Percentiles rank a stretch among this genome's conserved stretches.
These are phyloP conservation scores for Nicotiana benthamiana DNA, from an alignment of 257 asterid genomes.

Conservation along the genomic window DNA sequence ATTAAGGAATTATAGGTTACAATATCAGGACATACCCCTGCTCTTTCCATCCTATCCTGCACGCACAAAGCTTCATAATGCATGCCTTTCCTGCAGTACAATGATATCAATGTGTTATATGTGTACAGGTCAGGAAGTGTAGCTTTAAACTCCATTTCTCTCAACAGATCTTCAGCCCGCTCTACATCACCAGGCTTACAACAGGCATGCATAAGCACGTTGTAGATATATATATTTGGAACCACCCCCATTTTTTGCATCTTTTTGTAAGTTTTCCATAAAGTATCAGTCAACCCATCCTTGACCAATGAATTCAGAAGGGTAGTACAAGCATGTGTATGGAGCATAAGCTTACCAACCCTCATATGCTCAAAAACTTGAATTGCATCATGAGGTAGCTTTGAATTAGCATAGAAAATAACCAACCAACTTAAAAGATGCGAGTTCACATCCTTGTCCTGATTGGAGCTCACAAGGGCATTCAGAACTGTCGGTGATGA, in stretches of 20 bases:
- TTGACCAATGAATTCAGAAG: constrained; percentile 75
- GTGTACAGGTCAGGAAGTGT: constrained; percentile 72
- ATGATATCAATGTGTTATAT: constrained; percentile 63
- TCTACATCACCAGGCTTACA: constrained; percentile 62
- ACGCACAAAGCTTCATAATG: constrained; percentile 80
- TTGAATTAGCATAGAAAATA: constrained; percentile 65
- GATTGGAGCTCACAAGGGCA: constrained; percentile 36
- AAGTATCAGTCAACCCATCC: constrained; percentile 53
- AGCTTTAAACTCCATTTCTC: constrained; percentile 61
- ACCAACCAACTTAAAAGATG: constrained; percentile 92
- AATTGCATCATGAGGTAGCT: constrained; percentile 60
- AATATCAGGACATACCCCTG: constrained; percentile 64
- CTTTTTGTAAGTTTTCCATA: constrained; percentile 68
- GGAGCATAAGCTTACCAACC: constrained; percentile 53
- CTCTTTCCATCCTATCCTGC: constrained; percentile 76
- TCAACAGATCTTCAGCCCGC: constrained; percentile 57
- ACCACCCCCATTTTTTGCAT: constrained; percentile 58
- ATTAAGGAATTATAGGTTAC: constrained; percentile 77
- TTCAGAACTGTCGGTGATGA: constrained; percentile 81
- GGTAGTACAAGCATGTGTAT: constrained; percentile 76
- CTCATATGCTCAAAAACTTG: constrained; percentile 86
- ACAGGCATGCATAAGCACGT: constrained; percentile 82
- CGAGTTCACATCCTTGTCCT: constrained; percentile 52
- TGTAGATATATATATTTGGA: constrained; percentile 68
- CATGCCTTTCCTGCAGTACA: constrained; percentile 86